A percentile compares a stretch with the other conserved stretches of the same genome.
These are phyloP conservation scores for Endocalyx cinctus DNA, from an alignment of 2,329 filamentous ascomycete species.

Conservation along the genomic window DNA sequence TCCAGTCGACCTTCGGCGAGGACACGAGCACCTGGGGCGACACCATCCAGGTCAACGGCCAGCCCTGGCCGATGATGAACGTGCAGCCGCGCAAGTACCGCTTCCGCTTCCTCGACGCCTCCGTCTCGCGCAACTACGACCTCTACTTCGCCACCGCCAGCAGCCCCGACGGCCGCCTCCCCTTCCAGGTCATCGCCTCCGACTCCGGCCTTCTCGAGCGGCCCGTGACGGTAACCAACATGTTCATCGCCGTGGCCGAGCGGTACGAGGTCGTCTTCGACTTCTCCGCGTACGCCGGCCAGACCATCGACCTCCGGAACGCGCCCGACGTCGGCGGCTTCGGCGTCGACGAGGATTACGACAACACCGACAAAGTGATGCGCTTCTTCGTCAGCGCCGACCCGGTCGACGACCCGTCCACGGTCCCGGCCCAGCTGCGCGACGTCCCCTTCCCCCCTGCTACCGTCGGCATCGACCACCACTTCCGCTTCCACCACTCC, in stretches of 20 bases:
- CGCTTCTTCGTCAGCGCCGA: conserved; percentile 42
- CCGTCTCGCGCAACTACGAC: conserved; percentile 42
- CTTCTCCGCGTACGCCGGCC: conserved; percentile 43
- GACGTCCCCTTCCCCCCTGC: conserved; percentile 34
- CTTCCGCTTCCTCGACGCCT: conserved; percentile 48
- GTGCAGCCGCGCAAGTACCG: conserved; percentile 59
- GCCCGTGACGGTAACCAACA: conserved; percentile 36
- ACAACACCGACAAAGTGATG: conserved; percentile 48
- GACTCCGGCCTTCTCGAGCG: conserved; percentile 46
- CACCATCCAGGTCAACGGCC: conserved; percentile 53
- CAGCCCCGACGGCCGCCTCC: conserved; percentile 26
- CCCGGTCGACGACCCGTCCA: conserved; percentile 30
- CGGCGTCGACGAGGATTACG: conserved; percentile 43
- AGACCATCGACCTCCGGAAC: conserved; percentile 40
- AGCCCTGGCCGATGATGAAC: conserved; percentile 55
- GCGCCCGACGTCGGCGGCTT: conserved; percentile 27
- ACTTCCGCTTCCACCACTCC: conserved; percentile 41
- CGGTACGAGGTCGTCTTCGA: conserved; percentile 55
- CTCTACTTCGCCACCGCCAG: conserved; percentile 39
- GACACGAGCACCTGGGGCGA: conserved; percentile 49
- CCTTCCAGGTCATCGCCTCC: conserved; percentile 50
- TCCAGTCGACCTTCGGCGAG: conserved; percentile 41
- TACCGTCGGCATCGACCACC: conserved; percentile 33
- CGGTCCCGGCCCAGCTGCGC: conserved; percentile 29
- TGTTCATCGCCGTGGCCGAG: conserved; percentile 50